Percentiles rank a stretch among this genome's conserved stretches.
Evolutionary conservation across 306 rosid genomes (phyloP).

Genomic region (Pyrus communis): DNA sequence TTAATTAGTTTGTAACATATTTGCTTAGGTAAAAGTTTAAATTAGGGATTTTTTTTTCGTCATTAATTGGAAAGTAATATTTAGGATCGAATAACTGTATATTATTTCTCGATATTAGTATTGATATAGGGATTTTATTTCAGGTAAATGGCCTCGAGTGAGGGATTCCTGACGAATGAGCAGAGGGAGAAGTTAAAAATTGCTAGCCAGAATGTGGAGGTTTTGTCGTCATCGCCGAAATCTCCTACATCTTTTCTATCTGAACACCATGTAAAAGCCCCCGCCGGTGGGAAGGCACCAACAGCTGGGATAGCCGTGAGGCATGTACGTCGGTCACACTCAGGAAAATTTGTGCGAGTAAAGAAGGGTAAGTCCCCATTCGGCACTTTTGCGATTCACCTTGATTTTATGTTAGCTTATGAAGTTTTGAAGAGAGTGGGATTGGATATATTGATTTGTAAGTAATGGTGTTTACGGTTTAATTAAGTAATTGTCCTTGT

Average conservation of each 20-base stretch:
- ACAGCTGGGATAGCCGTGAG: slow-evolving; percentile 68
- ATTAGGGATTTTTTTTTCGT: too few species aligned
- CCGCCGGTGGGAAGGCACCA: slow-evolving; percentile 71
- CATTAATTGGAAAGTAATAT: background rate
- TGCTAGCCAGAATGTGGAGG: slow-evolving; percentile 71
- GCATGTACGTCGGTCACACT: slow-evolving; percentile 81
- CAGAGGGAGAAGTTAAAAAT: slow-evolving; percentile 76
- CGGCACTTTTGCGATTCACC: background rate
- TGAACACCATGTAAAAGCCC: slow-evolving; percentile 73
- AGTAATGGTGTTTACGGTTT: background rate
- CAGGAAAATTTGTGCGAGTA: slow-evolving; percentile 70
- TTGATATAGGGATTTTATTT: background rate
- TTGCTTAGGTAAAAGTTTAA: background rate
- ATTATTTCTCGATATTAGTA: background rate
- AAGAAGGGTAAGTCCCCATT: slow-evolving; percentile 67
- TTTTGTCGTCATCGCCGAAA: slow-evolving; percentile 78
- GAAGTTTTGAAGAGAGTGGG: background rate
- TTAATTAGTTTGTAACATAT: background rate
- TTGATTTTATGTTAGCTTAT: background rate
- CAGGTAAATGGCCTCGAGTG: slow-evolving; percentile 64
- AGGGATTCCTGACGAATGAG: slow-evolving; percentile 85
- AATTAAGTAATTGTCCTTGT: background rate
- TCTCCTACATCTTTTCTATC: slow-evolving; percentile 68
- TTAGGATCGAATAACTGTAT: background rate
- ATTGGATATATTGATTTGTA: background rate